A percentile compares a stretch with the other conserved stretches of the same genome.
phyloP scores from a whole-genome alignment of 805 yeast species.

The Schwanniomyces yamadae region DNA sequence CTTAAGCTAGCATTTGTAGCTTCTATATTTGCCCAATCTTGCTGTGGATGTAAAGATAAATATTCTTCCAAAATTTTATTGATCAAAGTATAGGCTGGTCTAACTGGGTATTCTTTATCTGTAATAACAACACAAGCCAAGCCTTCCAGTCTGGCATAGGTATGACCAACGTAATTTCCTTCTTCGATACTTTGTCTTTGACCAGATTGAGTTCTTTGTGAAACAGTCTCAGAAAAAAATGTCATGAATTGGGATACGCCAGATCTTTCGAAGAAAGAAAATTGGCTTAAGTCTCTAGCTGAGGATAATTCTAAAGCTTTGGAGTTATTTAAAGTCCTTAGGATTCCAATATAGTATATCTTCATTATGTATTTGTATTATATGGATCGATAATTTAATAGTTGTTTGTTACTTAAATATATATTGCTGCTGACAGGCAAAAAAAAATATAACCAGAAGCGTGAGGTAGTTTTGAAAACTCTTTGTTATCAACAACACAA shows the following conservation, averaged over 20 bases:
- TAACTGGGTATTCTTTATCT: constrained; percentile 93
- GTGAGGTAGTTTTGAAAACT: constrained; percentile 2
- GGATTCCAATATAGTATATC: constrained; percentile 84
- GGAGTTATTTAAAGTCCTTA: constrained; percentile 58
- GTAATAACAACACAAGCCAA: constrained; percentile 87
- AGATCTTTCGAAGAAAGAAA: constrained; percentile 83
- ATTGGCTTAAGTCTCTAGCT: constrained; percentile 79
- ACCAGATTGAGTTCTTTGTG: constrained; percentile 82
- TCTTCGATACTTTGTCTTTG: constrained; percentile 95
- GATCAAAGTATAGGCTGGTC: constrained; percentile 92
- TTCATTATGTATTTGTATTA: constrained; percentile 53
- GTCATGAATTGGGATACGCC: constrained; percentile 91
- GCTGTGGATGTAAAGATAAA: constrained; percentile 73
- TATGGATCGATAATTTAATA: not conserved
- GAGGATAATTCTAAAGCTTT: constrained; percentile 74
- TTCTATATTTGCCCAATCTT: constrained; percentile 58
- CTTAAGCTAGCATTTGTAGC: constrained; percentile 47
- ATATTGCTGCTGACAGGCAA: no score
- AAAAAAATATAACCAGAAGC: no score
- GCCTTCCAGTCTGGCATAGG: constrained; percentile 87
- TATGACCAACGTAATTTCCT: constrained; percentile 87
- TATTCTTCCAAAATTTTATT: constrained; percentile 92
- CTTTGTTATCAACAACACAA: constrained; percentile 10
- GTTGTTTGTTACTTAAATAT: no score
- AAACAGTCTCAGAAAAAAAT: constrained; percentile 87